These are phyloP conservation scores for Mycosphaerelloides madeirae DNA, from an alignment of 2,329 filamentous ascomycete species.

Conservation along the genomic window DNA sequence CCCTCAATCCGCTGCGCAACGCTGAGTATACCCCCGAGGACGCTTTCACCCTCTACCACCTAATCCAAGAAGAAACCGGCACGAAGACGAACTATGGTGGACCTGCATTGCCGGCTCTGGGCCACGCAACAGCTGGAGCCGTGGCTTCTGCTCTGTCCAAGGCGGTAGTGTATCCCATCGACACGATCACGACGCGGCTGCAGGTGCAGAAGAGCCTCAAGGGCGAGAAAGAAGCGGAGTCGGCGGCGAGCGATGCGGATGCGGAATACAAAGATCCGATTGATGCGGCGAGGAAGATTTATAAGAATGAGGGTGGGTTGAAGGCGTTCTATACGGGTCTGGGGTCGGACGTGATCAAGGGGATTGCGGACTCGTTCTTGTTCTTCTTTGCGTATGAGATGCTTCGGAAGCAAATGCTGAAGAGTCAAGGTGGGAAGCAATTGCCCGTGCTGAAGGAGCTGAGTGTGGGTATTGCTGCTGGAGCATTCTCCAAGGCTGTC, in stretches of 20 bases:
- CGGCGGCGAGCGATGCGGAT: constrained; percentile 31
- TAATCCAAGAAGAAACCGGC: constrained; percentile 18
- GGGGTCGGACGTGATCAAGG: constrained; percentile 42
- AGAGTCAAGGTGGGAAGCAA: constrained; percentile 34
- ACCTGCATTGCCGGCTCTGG: constrained; percentile 64
- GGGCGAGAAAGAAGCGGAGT: constrained; percentile 32
- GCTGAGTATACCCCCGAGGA: constrained; percentile 25
- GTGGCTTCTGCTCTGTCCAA: constrained; percentile 75
- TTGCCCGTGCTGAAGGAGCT: constrained; percentile 68
- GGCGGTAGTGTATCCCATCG: constrained; percentile 72
- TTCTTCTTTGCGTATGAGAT: constrained; percentile 80
- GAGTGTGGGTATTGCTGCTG: constrained; percentile 66
- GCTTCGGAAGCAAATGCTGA: constrained; percentile 43
- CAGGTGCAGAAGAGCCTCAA: constrained; percentile 67
- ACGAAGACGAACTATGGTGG: constrained; percentile 13
- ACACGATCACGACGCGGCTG: constrained; percentile 74
- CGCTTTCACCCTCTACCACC: constrained; percentile 29
- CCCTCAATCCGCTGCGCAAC: constrained; percentile 11
- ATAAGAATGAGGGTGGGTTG: constrained; percentile 63
- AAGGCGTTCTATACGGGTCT: constrained; percentile 59
- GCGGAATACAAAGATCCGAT: constrained; percentile 59
- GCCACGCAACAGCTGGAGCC: constrained; percentile 76
- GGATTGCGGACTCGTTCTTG: constrained; percentile 66
- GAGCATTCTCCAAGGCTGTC: constrained; percentile 67
- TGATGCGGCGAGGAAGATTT: constrained; percentile 69